phyloP scores from a whole-genome alignment of 1,284 basidiomycete species.

The Ceratobasidium sp. region DNA sequence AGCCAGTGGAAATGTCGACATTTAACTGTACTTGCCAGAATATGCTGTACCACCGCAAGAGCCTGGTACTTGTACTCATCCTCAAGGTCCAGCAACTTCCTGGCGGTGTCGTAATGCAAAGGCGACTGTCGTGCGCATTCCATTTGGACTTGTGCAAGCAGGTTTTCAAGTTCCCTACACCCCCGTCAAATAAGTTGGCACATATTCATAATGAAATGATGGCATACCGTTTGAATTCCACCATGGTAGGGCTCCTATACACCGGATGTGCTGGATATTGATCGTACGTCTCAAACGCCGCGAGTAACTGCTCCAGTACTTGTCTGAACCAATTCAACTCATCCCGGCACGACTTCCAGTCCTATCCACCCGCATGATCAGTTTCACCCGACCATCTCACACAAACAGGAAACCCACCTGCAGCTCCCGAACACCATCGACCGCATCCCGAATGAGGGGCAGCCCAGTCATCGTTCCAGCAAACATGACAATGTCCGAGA shows the following conservation, averaged over 20 bases:
- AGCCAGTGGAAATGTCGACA: too few species aligned
- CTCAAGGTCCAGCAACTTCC: too few species aligned
- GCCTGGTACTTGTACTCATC: too few species aligned
- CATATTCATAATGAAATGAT: not conserved
- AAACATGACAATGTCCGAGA: not conserved
- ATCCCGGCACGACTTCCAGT: not conserved
- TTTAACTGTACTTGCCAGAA: too few species aligned
- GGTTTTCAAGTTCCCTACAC: too few species aligned
- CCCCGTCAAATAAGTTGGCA: not conserved
- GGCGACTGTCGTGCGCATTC: too few species aligned
- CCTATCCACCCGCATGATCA: not conserved
- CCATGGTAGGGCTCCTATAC: constrained; percentile 10
- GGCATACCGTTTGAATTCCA: not conserved
- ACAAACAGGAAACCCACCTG: not conserved
- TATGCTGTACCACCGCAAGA: too few species aligned
- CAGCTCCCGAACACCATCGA: not conserved
- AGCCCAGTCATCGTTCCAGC: constrained; percentile 6
- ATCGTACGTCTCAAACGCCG: not conserved
- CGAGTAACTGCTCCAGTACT: not conserved
- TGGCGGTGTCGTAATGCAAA: too few species aligned
- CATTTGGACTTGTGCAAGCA: too few species aligned
- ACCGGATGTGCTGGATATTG: not conserved
- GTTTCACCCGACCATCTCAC: not conserved
- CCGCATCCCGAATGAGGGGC: constrained; percentile 11
- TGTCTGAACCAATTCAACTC: not conserved